A percentile compares a stretch with the other conserved stretches of the same genome.
phyloP scores from a whole-genome alignment of 1,139 yeast genomes.

The Martiniozyma asiatica region DNA sequence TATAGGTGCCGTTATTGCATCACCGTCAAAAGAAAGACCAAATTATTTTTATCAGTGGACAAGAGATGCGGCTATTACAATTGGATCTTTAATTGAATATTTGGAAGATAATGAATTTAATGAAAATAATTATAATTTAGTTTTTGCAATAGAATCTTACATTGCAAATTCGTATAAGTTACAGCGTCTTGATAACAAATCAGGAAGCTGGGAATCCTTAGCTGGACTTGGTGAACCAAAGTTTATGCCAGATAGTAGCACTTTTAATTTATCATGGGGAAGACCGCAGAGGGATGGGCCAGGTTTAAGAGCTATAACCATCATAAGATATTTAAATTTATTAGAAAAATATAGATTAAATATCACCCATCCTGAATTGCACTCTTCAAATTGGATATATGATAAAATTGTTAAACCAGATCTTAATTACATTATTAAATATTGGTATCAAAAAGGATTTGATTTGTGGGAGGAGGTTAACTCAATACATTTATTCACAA shows the following conservation, averaged over 20 bases:
- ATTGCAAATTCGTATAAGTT: constrained; percentile 43
- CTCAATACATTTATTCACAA: constrained; percentile 68
- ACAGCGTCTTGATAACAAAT: constrained; percentile 56
- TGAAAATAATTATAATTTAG: constrained; percentile 22
- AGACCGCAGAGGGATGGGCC: constrained; percentile 97
- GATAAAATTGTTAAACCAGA: constrained; percentile 54
- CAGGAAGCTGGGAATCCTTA: constrained; percentile 48
- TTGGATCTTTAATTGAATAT: constrained; percentile 48
- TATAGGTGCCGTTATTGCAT: constrained; percentile 37
- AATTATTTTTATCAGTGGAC: constrained; percentile 86
- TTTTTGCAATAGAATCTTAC: constrained; percentile 41
- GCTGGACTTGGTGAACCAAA: constrained; percentile 85
- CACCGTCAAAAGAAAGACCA: constrained; percentile 60
- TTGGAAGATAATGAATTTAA: constrained; percentile 31
- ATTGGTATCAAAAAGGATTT: constrained; percentile 59
- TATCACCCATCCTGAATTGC: constrained; percentile 12
- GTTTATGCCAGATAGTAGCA: constrained; percentile 50
- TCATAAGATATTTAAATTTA: constrained; percentile 41
- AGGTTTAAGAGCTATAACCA: constrained; percentile 61
- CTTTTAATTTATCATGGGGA: constrained; percentile 70
- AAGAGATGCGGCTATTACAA: constrained; percentile 79
- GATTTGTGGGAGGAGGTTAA: constrained; percentile 91
- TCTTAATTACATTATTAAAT: constrained; percentile 46
- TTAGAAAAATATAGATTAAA: constrained; percentile 25
- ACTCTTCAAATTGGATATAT: constrained; percentile 29